Percentiles rank a stretch among this genome's conserved stretches.
These are phyloP conservation scores for Fonsecaea pugnacius DNA, from an alignment of 2,329 filamentous ascomycete genomes.

Conservation along the genomic window DNA sequence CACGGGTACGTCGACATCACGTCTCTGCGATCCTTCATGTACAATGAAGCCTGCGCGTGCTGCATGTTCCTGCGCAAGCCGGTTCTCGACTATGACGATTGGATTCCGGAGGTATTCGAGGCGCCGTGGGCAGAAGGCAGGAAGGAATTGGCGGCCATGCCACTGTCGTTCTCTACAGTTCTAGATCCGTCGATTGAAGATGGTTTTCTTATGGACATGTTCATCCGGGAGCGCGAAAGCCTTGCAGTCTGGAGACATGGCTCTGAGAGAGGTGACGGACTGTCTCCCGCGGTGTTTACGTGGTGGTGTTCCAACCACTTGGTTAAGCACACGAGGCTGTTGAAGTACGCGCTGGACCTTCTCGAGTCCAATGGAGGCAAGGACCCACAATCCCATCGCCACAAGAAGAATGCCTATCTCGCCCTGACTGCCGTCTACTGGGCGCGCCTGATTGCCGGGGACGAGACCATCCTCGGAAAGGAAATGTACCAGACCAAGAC, in stretches of 20 bases:
- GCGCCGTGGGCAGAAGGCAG: constrained; percentile 5
- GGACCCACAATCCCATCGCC: not conserved
- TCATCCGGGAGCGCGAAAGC: constrained; percentile 11
- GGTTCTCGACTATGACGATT: constrained; percentile 11
- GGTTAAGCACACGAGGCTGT: constrained; percentile 12
- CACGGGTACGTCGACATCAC: constrained; percentile 14
- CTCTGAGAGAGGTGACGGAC: constrained; percentile 8
- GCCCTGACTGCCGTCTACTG: constrained; percentile 14
- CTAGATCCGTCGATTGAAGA: constrained; percentile 10
- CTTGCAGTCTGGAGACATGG: constrained; percentile 15
- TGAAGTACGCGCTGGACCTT: constrained; percentile 11
- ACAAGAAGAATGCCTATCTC: constrained; percentile 19
- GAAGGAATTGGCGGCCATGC: constrained; percentile 3
- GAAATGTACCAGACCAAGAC: constrained; percentile 17
- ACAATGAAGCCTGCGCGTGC: constrained; percentile 19
- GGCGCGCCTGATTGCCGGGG: constrained; percentile 13
- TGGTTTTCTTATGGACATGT: constrained; percentile 7
- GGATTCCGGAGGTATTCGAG: constrained; percentile 11
- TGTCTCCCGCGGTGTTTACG: constrained; percentile 11
- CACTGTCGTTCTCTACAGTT: constrained; percentile 2
- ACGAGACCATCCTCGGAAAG: constrained; percentile 13
- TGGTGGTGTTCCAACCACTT: constrained; percentile 19
- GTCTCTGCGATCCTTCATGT: constrained; percentile 16
- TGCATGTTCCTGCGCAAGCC: constrained; percentile 14
- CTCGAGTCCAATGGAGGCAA: constrained; percentile 3